These are phyloP conservation scores for Penicillium digitatum DNA, from an alignment of 2,329 filamentous ascomycete species.

Conservation along the genomic window DNA sequence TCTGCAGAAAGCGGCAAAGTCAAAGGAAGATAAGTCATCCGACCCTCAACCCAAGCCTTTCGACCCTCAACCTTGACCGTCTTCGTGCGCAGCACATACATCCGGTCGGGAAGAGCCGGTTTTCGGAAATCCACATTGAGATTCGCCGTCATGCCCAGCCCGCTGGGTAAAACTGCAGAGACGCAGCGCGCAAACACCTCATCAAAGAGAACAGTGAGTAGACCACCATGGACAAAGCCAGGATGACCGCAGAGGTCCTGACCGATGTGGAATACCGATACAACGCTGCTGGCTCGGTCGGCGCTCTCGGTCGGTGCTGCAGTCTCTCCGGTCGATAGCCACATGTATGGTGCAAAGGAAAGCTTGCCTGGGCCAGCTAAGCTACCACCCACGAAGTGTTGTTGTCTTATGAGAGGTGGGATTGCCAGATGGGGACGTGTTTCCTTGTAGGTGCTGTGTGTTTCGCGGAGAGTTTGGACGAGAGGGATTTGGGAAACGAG, in stretches of 20 bases:
- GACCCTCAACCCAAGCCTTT: conserved; percentile 39
- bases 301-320: neutral
- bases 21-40: conserved; percentile 25
- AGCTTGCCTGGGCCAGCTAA: conserved; percentile 70
- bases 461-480: conserved; percentile 60
- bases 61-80: conserved; percentile 35
- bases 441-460: conserved; percentile 61
- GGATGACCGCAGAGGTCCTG: conserved; percentile 34
- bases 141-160: conserved; percentile 38
- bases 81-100: conserved; percentile 34
- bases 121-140: conserved; percentile 37
- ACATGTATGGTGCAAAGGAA: conserved; percentile 66
- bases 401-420: conserved; percentile 60
- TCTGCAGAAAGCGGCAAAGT: conserved; percentile 9
- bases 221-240: conserved; percentile 36
- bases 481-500: conserved; percentile 56
- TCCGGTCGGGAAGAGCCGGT: conserved; percentile 30
- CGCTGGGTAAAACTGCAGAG: conserved; percentile 31
- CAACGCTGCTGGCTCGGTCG: conserved; percentile 13
- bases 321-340: conserved; percentile 17
- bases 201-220: conserved; percentile 35
- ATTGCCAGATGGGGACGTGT: conserved; percentile 82
- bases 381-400: conserved; percentile 76
- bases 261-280: conserved; percentile 35
- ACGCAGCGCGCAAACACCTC: conserved; percentile 38